Percentiles rank a stretch among this genome's conserved stretches.
Evolutionary conservation across 495 filamentous ascomycete genomes (phyloP).

Genomic region (Xylaria bambusicola): DNA sequence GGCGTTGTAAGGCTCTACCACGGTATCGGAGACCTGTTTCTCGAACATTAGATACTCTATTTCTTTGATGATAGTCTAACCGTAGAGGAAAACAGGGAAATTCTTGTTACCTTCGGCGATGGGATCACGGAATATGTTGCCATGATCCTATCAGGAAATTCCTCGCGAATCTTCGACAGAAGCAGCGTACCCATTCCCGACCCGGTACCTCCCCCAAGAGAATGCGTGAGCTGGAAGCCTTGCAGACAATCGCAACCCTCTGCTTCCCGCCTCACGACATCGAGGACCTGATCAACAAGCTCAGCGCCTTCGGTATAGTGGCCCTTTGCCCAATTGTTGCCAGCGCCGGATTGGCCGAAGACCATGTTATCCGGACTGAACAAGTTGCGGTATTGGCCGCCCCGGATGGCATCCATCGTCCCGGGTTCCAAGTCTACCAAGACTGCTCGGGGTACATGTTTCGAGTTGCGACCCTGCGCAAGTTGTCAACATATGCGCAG

Average conservation of each 20-base stretch:
- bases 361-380: conserved; percentile 99
- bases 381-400: conserved; percentile 94
- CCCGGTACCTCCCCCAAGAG: conserved; percentile 97
- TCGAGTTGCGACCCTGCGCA: conserved; percentile 79
- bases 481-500: neutral
- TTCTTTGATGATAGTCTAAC: no score
- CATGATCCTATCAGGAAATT: conserved; percentile 99
- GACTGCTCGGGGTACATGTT: conserved; percentile 97
- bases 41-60: neutral
- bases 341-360: conserved; percentile 96
- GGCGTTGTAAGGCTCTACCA: conserved; percentile 98
- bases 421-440: conserved; percentile 95
- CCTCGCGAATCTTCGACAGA: conserved; percentile 98
- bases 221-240: conserved; percentile 99
- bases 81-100: neutral
- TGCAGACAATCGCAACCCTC: conserved; percentile 98
- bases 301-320: conserved; percentile 99
- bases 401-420: conserved; percentile 97
- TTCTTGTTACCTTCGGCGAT: conserved; percentile 69
- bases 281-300: conserved; percentile 92
- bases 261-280: conserved; percentile 96
- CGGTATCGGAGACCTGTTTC: conserved; percentile 79
- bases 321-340: conserved; percentile 99
- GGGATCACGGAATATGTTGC: conserved; percentile 97
- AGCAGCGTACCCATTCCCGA: conserved; percentile 98